phyloP scores from a whole-genome alignment of 75 land plant genomes.

The Ceratopteris richardii region DNA sequence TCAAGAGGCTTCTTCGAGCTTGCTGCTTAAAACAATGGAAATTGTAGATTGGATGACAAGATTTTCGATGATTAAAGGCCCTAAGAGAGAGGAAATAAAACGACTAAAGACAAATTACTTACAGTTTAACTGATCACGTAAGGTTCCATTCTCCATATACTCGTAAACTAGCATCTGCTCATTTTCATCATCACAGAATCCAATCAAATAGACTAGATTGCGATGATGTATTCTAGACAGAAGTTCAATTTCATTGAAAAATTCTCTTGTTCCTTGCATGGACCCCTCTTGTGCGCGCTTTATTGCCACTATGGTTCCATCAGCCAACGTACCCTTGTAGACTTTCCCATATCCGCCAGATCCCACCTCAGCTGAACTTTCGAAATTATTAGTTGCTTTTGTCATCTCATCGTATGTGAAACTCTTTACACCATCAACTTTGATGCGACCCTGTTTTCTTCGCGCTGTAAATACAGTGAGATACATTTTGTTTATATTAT shows the following conservation, averaged over 20 bases:
- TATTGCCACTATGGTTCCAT: slow-evolving; percentile 59
- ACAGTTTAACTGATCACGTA: slow-evolving; percentile 58
- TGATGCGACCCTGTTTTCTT: not conserved
- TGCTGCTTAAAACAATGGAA: too few species aligned
- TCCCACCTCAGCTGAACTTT: slow-evolving; percentile 45
- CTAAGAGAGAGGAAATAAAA: too few species aligned
- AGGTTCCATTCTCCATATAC: slow-evolving; percentile 78
- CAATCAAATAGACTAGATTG: slow-evolving; percentile 67
- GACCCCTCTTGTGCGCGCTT: slow-evolving; percentile 71
- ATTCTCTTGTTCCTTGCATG: slow-evolving; percentile 71
- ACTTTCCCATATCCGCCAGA: slow-evolving; percentile 90
- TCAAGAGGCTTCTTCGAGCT: slow-evolving; percentile 16
- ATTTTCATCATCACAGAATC: slow-evolving; percentile 77
- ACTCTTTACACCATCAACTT: slow-evolving; percentile 45
- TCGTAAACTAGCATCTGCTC: slow-evolving; percentile 91
- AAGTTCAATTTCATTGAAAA: slow-evolving; percentile 70
- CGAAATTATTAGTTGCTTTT: slow-evolving; percentile 59
- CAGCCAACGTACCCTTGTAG: slow-evolving; percentile 51
- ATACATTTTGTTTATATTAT: too few species aligned
- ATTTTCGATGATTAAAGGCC: too few species aligned
- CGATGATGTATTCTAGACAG: slow-evolving; percentile 80
- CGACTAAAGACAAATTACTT: too few species aligned
- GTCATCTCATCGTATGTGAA: slow-evolving; percentile 62
- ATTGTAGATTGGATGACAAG: too few species aligned
- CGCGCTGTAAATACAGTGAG: too few species aligned